phyloP scores from a whole-genome alignment of 495 filamentous ascomycete genomes.

The Podospora conica region DNA sequence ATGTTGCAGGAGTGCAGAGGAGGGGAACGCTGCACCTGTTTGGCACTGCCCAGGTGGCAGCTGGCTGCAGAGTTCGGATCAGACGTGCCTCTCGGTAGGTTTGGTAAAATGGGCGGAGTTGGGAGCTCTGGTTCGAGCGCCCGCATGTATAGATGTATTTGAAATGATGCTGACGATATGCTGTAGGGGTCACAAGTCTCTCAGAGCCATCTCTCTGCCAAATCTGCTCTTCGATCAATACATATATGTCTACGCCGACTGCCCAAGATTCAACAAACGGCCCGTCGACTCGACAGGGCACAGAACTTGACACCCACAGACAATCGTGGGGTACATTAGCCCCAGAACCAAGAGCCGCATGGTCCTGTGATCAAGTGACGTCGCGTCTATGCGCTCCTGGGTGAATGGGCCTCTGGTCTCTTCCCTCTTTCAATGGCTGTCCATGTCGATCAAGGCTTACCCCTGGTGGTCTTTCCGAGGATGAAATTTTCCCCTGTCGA shows the following conservation, averaged over 20 bases:
- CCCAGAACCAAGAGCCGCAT: not conserved
- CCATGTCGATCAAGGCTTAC: not conserved
- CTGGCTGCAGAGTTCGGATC: not conserved
- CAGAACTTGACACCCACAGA: not conserved
- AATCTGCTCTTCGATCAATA: not conserved
- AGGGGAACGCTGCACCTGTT: not conserved
- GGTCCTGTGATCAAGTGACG: not conserved
- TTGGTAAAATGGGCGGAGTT: too few relatives aligned
- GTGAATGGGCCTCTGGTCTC: not conserved
- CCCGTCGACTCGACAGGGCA: not conserved
- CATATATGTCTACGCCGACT: not conserved
- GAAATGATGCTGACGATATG: not conserved
- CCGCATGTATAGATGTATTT: too few relatives aligned
- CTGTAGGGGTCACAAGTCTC: too few relatives aligned
- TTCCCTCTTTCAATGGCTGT: not conserved
- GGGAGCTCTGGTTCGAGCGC: not conserved
- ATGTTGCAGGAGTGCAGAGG: not conserved
- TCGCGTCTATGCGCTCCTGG: not conserved
- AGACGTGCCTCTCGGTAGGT: too few relatives aligned
- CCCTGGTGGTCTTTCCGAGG: not conserved
- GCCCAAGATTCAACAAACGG: not conserved
- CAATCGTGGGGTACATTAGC: not conserved
- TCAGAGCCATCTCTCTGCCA: too few relatives aligned
- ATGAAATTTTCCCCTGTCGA: not conserved
- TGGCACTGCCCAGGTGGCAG: too few relatives aligned